Base-by-base conservation (phyloP, 140 eudicot species). In the Senecio squalidus region DNA sequence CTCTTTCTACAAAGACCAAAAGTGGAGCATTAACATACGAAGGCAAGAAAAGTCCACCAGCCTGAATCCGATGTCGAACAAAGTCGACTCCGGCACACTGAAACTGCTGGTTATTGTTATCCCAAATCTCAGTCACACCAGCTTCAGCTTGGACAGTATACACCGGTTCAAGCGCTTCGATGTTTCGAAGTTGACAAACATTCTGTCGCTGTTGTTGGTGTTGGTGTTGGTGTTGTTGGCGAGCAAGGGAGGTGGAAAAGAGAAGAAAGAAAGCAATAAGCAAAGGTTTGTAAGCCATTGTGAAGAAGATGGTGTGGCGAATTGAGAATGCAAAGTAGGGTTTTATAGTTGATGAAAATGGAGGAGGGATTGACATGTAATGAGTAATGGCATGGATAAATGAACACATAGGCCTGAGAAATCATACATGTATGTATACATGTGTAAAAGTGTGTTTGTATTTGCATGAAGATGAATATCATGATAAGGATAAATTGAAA, bases 31-130 rank as follows among this genome's bases (percentile, higher is more conserved):
- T 84, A 44, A 72, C 72, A 58, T 76, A 91, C 27, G 85, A 65
- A 13, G 98, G 98, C 75, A 86, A 30, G 60, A 86, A 64, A 28
- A 86, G 88, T 28, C 89, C 92, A 46, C 71, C 73, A 2, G 76
- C 74, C 9, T 75, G 75, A 29, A 92, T 68, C 10, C 55, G 28
- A 69, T 73, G 85, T 49, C 92, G 78, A 24, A 70, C 14, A 27
- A 78, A 59, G 14, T 82, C 63, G 3, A 75, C 94, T 9, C 96
- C 96, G 26, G 95, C 92, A 14, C 98, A 92, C 48, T 54, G 71
- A 71, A 92, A 82, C 66, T 81, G 77, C 48, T 81, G 61, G 40
- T 57, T 18, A 21, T 54, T 47, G 16, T 60, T 23, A 58, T 86
- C 82, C 92, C 79, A 92, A 31, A 74, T 53, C 77, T 92, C 96